Evolutionary conservation across 106 monocot species (phyloP), one percentile per base, ranked within the genome.

Genomic region (Dendrobium chrysotoxum): DNA sequence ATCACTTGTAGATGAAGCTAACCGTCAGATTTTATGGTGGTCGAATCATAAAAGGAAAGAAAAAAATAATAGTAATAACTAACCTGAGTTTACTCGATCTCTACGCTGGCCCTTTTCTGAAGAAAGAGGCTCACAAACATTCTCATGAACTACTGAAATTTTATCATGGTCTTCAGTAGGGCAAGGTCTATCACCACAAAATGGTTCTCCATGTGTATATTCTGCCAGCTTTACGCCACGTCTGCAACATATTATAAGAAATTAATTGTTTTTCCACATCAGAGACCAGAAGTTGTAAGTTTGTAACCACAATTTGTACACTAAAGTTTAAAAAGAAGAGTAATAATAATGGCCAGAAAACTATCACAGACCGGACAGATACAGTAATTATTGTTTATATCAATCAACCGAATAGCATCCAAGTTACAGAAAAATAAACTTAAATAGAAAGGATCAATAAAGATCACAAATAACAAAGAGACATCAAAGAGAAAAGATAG

Each of bases 181-280:
- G 6, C 76, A 65, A 85, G 26, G 30, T 64, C 85, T 86, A 30
- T 88, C 91, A 26, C 86, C 85, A 18, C 41, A 81, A 17, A 78
- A 28, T 61, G 80, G 75, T 72, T 81, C 85, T 81, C 74, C 85
- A 16, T 58, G 83, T 10, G n/a, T 45, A 50, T 79, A 83, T 76
- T 93, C 89, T 25, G 66, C 40, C 46, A 81, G 81, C 81, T 86
- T 86, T 39, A 83, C 89, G 72, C 78, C 81, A 76, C 79, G 80
- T 85, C 92, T 92, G 75, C 21, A 46, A 45, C 42, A 21, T 71
- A 70, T 18, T 21, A 39, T 28, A 78, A 17, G 57, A 57, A 57
- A 18, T 57, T 18, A n/a, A 57, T 57, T 44, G 44, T 44, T 57
- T 57, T 57, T 57, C 57, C 18, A 57, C 57, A 57, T 57, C n/a